phyloP scores from a whole-genome alignment of 1,284 basidiomycete species.

The Rhodofomes roseus region DNA sequence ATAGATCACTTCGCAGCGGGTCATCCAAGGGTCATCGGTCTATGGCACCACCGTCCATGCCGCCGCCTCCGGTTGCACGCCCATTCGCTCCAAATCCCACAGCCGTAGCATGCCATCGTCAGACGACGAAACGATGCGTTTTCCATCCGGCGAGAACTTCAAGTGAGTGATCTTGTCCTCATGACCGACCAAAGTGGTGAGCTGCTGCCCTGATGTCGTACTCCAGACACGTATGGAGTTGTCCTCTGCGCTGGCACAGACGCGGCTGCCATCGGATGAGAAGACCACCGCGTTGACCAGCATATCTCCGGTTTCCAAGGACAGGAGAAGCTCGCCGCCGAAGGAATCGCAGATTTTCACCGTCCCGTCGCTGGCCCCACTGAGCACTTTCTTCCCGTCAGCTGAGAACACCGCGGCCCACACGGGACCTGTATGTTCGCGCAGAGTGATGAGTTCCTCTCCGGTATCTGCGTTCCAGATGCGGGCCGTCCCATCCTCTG shows the following conservation, averaged over 20 bases:
- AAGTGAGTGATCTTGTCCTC: slow-evolving; percentile 22
- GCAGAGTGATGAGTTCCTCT: slow-evolving; percentile 20
- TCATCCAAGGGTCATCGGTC: no score
- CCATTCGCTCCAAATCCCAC: slow-evolving; percentile 11
- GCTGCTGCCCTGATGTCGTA: background rate
- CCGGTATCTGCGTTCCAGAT: slow-evolving; percentile 24
- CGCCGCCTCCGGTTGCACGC: background rate
- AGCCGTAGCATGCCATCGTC: slow-evolving; percentile 17
- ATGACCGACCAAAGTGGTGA: slow-evolving; percentile 4
- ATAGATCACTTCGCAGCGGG: no score
- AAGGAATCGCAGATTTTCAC: slow-evolving; percentile 14
- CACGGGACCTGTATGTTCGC: slow-evolving; percentile 25
- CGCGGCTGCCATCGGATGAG: slow-evolving; percentile 26
- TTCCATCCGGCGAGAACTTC: slow-evolving; percentile 15
- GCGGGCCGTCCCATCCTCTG: slow-evolving; percentile 25
- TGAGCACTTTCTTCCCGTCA: slow-evolving; percentile 23
- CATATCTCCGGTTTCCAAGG: slow-evolving; percentile 8
- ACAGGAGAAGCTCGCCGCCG: slow-evolving; percentile 6
- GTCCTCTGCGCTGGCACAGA: slow-evolving; percentile 31
- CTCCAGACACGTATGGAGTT: slow-evolving; percentile 33
- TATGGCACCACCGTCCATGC: background rate
- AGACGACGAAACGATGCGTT: slow-evolving; percentile 11
- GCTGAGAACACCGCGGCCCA: slow-evolving; percentile 34
- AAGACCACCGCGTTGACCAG: slow-evolving; percentile 16
- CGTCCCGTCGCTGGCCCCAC: slow-evolving; percentile 13